phyloP scores from a whole-genome alignment of 2,329 filamentous ascomycete genomes.

The Pestalotiopsis fici region DNA sequence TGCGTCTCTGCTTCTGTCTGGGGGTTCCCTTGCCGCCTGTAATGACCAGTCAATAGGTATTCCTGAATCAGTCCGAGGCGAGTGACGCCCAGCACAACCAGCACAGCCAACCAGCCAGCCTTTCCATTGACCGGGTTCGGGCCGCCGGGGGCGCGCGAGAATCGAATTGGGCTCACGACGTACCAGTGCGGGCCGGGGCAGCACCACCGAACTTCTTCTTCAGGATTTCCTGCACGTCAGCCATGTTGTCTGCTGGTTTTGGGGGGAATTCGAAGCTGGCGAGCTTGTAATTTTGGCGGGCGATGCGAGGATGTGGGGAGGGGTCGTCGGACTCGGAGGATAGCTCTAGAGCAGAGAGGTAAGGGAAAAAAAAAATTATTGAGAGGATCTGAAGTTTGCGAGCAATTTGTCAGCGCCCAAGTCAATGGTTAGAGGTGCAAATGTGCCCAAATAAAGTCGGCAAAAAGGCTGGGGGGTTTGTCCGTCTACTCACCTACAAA shows the following conservation, averaged over 20 bases:
- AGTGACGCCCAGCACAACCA: not conserved
- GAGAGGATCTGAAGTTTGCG: not conserved
- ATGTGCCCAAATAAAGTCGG: not conserved
- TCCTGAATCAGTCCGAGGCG: not conserved
- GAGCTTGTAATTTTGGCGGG: slow-evolving; percentile 1
- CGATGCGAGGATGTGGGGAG: slow-evolving; percentile 7
- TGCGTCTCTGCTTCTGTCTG: slow-evolving; percentile 97
- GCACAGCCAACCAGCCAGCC: too few relatives aligned
- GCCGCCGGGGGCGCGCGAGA: not conserved
- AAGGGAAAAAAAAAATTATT: not conserved
- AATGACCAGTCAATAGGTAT: slow-evolving; percentile 1
- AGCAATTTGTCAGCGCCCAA: not conserved
- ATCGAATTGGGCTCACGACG: slow-evolving; percentile 11
- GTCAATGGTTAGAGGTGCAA: not conserved
- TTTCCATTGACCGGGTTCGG: not conserved
- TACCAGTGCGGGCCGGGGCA: slow-evolving; percentile 33
- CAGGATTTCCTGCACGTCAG: slow-evolving; percentile 46
- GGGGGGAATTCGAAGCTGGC: not conserved
- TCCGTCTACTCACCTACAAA: slow-evolving; percentile 15
- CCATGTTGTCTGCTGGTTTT: slow-evolving; percentile 23
- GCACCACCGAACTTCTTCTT: slow-evolving; percentile 35
- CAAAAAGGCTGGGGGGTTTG: not conserved
- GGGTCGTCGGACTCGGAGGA: slow-evolving; percentile 6
- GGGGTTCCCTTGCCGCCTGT: slow-evolving; percentile 92
- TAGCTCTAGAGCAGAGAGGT: not conserved